These are phyloP conservation scores for Bryopsis sp. DNA, from an alignment of 139 green algal species.

Conservation along the genomic window DNA sequence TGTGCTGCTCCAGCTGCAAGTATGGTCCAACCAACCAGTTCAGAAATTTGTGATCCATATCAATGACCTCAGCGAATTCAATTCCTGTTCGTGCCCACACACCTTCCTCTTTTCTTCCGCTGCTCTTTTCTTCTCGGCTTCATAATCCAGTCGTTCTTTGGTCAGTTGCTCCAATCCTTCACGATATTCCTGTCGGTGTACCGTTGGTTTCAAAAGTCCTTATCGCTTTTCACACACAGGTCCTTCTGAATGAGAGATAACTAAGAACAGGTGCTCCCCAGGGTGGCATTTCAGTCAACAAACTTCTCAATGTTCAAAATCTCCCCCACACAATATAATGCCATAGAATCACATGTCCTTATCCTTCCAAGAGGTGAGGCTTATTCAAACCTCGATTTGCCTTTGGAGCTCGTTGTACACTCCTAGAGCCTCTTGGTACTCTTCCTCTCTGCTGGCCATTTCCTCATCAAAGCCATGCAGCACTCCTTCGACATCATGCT, in stretches of 20 bases:
- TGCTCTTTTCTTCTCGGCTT: slow-evolving; percentile 10
- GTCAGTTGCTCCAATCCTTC: not conserved
- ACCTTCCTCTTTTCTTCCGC: not conserved
- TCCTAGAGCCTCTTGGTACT: not conserved
- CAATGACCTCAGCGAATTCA: too few species aligned
- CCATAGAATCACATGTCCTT: not conserved
- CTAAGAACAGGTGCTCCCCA: not conserved
- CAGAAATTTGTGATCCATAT: too few species aligned
- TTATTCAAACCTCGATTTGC: not conserved
- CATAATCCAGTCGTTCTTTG: slow-evolving; percentile 12
- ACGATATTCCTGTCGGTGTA: slow-evolving; percentile 1
- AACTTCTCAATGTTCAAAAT: not conserved
- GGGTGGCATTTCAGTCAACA: not conserved
- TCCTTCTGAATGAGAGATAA: not conserved
- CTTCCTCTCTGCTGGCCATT: not conserved
- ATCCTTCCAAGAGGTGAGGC: too few species aligned
- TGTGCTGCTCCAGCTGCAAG: not conserved
- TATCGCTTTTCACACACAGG: too few species aligned
- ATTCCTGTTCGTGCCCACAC: not conserved
- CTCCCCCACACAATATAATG: not conserved
- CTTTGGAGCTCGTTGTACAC: not conserved
- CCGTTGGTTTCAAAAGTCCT: too few species aligned
- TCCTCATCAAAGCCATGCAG: not conserved
- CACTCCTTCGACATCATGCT: not conserved
- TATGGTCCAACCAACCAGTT: not conserved